These are phyloP conservation scores for Cystobasidium tubakii DNA, from an alignment of 768 basidiomycete species.

Conservation along the genomic window DNA sequence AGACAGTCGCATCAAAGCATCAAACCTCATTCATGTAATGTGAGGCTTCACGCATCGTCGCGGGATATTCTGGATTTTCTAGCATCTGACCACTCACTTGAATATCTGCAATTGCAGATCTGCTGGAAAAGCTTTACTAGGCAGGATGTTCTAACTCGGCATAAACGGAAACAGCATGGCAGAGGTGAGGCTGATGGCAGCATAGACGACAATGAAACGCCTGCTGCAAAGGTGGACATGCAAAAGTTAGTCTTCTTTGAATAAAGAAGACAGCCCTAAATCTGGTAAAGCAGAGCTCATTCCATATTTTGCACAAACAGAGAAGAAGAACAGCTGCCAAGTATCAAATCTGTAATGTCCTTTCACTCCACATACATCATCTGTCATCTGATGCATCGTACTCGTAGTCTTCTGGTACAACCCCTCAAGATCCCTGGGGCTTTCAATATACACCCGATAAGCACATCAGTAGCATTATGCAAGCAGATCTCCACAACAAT, in stretches of 20 bases:
- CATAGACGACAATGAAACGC: not conserved
- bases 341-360: not conserved
- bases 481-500: not conserved
- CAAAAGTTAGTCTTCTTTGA: not conserved
- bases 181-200: not conserved
- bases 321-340: not conserved
- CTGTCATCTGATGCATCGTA: not conserved
- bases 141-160: slow-evolving; percentile 2
- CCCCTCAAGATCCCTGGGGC: not conserved
- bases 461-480: not conserved
- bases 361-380: not conserved
- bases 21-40: not conserved
- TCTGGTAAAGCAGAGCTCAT: not conserved
- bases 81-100: not conserved
- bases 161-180: not conserved
- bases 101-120: no score
- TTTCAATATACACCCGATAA: not conserved
- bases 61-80: not conserved
- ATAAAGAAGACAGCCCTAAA: not conserved
- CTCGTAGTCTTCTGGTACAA: not conserved
- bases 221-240: not conserved
- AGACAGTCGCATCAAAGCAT: not conserved
- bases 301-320: not conserved
- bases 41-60: not conserved
- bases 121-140: not conserved